These are phyloP conservation scores for Sporisorium sorghi DNA, from an alignment of 1,284 basidiomycete genomes.

Conservation along the genomic window DNA sequence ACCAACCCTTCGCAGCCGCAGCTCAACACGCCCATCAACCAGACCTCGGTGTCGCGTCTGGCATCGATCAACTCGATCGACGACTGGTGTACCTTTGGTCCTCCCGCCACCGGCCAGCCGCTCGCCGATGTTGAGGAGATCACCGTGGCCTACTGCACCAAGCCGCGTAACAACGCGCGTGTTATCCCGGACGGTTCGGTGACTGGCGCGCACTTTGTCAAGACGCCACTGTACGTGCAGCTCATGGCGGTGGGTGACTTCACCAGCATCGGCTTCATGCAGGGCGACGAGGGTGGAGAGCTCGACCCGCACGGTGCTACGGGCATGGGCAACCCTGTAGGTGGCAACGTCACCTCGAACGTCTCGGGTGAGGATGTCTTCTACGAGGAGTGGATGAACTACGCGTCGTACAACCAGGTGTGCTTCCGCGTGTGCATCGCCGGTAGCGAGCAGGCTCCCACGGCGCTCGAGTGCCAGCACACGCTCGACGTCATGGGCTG, in stretches of 20 bases:
- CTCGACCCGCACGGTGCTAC: conserved; percentile 69
- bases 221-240: conserved; percentile 71
- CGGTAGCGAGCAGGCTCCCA: conserved; percentile 56
- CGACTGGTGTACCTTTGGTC: conserved; percentile 69
- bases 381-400: conserved; percentile 73
- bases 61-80: conserved; percentile 66
- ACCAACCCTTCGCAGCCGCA: conserved; percentile 63
- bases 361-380: conserved; percentile 71
- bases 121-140: conserved; percentile 78
- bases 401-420: conserved; percentile 60
- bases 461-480: conserved; percentile 65
- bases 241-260: conserved; percentile 71
- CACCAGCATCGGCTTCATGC: conserved; percentile 63
- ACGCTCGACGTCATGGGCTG: conserved; percentile 68
- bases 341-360: conserved; percentile 73
- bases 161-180: conserved; percentile 68
- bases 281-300: conserved; percentile 65
- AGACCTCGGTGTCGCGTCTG: conserved; percentile 63
- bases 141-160: conserved; percentile 81
- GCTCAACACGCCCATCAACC: conserved; percentile 66
- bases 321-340: conserved; percentile 72
- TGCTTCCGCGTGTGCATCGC: conserved; percentile 69
- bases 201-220: conserved; percentile 67
- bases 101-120: conserved; percentile 70
- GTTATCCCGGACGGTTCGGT: conserved; percentile 69